Evolutionary conservation across 306 rosid genomes (phyloP).

Genomic region (Inga laurina): DNA sequence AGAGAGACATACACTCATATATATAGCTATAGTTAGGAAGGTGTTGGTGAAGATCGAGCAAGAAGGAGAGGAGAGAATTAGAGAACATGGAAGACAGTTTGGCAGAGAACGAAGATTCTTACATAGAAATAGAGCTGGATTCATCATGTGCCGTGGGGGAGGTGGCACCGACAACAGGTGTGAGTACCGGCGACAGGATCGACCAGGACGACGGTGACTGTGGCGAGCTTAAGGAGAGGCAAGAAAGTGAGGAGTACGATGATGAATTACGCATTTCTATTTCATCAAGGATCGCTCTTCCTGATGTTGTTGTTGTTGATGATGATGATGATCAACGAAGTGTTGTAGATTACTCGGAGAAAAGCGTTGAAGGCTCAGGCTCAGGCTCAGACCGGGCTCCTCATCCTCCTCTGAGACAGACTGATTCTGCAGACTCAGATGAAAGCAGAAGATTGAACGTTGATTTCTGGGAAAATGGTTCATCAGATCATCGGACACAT

Average conservation of each 20-base stretch:
- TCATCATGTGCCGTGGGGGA: not conserved
- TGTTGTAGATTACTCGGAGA: not conserved
- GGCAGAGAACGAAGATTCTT: constrained; percentile 34
- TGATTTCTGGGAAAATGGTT: constrained; percentile 3
- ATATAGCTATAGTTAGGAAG: not conserved
- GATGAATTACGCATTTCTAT: constrained; percentile 55
- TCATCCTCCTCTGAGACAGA: not conserved
- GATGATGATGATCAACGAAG: not conserved
- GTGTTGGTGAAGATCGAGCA: not conserved
- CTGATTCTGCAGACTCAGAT: not conserved
- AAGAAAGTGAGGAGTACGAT: constrained; percentile 7
- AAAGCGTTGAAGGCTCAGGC: not conserved
- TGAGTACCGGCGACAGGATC: not conserved
- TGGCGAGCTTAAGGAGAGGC: no score
- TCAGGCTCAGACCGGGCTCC: not conserved
- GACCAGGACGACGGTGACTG: not conserved
- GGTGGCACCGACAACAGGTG: not conserved
- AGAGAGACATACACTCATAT: not conserved
- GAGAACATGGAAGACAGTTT: not conserved
- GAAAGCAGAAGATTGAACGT: not conserved
- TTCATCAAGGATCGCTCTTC: constrained; percentile 44
- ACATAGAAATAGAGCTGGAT: constrained; percentile 52
- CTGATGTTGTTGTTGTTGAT: not conserved
- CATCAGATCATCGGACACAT: not conserved
- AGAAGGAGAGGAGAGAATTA: not conserved